Evolutionary conservation across 2,329 filamentous ascomycete genomes (phyloP), one percentile per base, ranked within the genome.

Genomic region (Geosmithia morbida): DNA sequence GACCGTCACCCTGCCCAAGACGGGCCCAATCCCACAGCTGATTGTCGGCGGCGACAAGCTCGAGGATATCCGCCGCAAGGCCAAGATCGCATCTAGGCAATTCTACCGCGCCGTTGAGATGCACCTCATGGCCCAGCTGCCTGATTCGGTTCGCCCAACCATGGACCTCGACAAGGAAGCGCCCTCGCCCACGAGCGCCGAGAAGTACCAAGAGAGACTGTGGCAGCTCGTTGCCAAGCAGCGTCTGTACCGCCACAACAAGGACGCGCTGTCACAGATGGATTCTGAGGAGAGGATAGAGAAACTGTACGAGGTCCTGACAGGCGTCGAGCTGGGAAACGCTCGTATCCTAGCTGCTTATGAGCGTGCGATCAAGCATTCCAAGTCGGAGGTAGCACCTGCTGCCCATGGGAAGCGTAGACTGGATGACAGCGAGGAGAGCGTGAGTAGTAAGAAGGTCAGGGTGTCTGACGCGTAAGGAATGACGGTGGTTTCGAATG

Each of bases 211-310:
- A 46, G 85, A 84, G 59, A 75, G 72, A 51, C 72, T 87, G 43
- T 94, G 85, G 84, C 70, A 81, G 29, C 62, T 90, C 20, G 69
- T 86, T 41, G 77, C 83, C n/a, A 92, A 92, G 66, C 76, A 85
- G 56, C 70, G 87, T 37, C 68, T 94, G 3, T 88, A 85, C 59
- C 72, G 76, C 43, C 83, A 87, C 55, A 90, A 92, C 57, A 74
- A 73, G 49, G 82, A 89, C 54, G 64, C 75, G 2, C 69, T 94
- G 13, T 74, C 76, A 39, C 81, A 89, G 61, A 65, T 90, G 41
- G 83, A 87, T 48, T 67, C 69, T 5, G 61, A 66, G 0, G 85
- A 90, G 60, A 74, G 84, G 37, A 76, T 84, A 7, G 75, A 85
- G 49, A 87, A 83, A 67, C 68, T 94, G 3, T 76, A 85, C 45